Base-by-base conservation (phyloP, 371 early-diverging fungal species). In the Rhizopus delemar region DNA sequence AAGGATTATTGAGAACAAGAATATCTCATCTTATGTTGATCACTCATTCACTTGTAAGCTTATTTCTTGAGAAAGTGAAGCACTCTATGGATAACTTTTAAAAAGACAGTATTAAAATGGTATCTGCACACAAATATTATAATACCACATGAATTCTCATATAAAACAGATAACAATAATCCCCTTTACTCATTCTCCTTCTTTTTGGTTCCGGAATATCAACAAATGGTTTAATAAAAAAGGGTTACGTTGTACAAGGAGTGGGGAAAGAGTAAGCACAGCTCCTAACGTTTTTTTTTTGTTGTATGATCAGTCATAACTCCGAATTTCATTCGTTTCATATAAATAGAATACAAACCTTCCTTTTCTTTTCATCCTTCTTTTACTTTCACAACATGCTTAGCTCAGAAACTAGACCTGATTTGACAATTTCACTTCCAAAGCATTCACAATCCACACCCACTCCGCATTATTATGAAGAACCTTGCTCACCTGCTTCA, bases 401-500 rank as follows among this genome's bases (percentile, higher is more conserved):
- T 69, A 63, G 60, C 51, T 52, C 60, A 46, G 50, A 63, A 46
- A 56, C 36, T 41, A 38, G 46, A 41, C 58, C 62, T 34, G 55
- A 50, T 29, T 59, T 66, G 8, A 53, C 41, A 43, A 57, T 65
- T 31, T 22, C 49, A 13, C 43, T 57, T 8, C 16, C 51, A 5
- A 65, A 53, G 46, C 28, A 46, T 33, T 66, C 68, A 15, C 63
- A 68, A 13, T 66, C 63, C 4, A 68, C 63, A 32, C 63, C 68
- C 7, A 62, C 67, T 36, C 16, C 49, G 41, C 57, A 45, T 46
- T 52, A 12, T 56, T 51, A 52, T 34, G 41, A 52, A n/a, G 48
- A 55, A 39, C 72, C 62, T 53, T 74, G 60, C 60, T 74, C 53
- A 56, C 74, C 59, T 39, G 61, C 50, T 52, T 60, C 62, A 13